Base-by-base conservation (phyloP, 805 yeast genomes). In the Saturnispora quitensis region DNA sequence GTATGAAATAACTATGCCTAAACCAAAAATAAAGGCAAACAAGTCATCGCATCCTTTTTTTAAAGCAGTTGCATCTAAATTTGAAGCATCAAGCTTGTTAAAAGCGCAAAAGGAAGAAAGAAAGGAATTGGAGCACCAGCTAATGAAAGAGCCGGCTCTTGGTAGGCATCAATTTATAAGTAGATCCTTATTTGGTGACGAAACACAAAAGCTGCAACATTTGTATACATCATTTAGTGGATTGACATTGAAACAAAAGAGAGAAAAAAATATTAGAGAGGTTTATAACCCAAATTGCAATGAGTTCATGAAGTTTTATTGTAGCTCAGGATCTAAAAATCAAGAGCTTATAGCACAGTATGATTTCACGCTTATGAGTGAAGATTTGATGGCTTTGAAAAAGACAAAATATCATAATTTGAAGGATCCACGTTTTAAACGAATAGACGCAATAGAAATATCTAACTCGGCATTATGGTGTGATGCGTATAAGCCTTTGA, bases 401-500 rank as follows among this genome's bases (percentile, higher is more conserved):
- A 33, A 17, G 5, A 17, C 38, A 24, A 42, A 42, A 22, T 59
- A 55, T 50, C 38, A 28, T 31, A 47, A 55, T 43, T 44, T 56
- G 10, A 31, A 49, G 13, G 59, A 56, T 40, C 34, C 43, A 2
- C 45, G 56, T 20, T 54, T 51, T 18, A 43, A 45, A 20, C 51
- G 54, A 40, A 47, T 62, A 38, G 15, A 38, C 22, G 15, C 8
- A 24, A 35, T 55, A 6, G 47, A 47, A 2, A 4, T 22, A 2
- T 20, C 31, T 45, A 45, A 43, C 3, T 48, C 50, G 7, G 49
- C 57, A 6, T 68, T 60, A 45, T 75, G 78, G 79, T 66, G 71
- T 52, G 75, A 73, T 56, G 58, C 65, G n/a, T 76, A 75, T 56
- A 66, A 64, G 50, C 82, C 82, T 2, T 54, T 53, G 3, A 43